A percentile compares a stretch with the other conserved stretches of the same genome.
Evolutionary conservation across 192 early-diverging fungal genomes (phyloP).

Genomic region (Cladochytrium replicatum): DNA sequence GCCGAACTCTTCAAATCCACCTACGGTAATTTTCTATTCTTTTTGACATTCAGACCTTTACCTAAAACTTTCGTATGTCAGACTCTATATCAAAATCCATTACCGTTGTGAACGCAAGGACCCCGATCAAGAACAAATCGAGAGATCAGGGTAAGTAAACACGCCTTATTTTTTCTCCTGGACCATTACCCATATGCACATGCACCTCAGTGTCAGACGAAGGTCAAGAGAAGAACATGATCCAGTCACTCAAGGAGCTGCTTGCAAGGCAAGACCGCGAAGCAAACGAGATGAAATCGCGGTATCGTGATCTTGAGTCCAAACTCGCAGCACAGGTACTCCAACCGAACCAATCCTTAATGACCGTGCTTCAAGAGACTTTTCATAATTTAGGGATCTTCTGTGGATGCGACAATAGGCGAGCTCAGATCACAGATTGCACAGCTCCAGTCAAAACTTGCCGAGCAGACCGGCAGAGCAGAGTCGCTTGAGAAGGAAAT

Average conservation of each 20-base stretch:
- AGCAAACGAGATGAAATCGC: no score
- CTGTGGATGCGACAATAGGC: no score
- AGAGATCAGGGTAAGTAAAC: no score
- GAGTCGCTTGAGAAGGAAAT: slow-evolving; percentile 56
- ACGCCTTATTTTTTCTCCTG: no score
- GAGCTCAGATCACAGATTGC: no score
- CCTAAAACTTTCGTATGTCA: not conserved
- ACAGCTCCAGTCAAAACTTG: slow-evolving; percentile 1
- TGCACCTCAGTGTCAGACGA: no score
- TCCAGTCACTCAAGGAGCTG: slow-evolving; percentile 10
- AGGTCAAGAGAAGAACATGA: slow-evolving; percentile 7
- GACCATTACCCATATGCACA: no score
- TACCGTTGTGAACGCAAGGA: slow-evolving; percentile 7
- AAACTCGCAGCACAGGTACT: not conserved
- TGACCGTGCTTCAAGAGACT: not conserved
- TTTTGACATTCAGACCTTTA: slow-evolving; percentile 1
- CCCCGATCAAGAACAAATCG: no score
- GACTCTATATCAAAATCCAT: slow-evolving; percentile 3
- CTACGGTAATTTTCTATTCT: slow-evolving; percentile 57
- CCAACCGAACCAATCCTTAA: no score
- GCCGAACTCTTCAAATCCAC: slow-evolving; percentile 74
- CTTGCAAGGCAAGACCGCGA: slow-evolving; percentile 17
- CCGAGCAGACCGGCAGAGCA: slow-evolving; percentile 13
- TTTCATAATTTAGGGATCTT: not conserved
- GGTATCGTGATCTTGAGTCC: not conserved